Evolutionary conservation across 2,329 filamentous ascomycete species (phyloP).

Genomic region (Aspergillus phoenicis): DNA sequence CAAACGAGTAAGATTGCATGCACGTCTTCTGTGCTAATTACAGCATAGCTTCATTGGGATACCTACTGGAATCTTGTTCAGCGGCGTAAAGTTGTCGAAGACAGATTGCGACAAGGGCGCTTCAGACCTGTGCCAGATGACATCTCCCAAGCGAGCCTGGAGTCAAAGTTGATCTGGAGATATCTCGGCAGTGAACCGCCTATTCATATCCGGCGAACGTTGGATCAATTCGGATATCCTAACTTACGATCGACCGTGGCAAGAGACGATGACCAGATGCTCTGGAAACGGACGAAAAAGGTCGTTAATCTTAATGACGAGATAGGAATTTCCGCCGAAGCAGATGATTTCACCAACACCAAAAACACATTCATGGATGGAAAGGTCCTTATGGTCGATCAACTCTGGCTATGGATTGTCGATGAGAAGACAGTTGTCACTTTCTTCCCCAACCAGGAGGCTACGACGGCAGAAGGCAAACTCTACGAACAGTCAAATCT

Average conservation of each 20-base stretch:
- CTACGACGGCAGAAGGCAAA: slow-evolving; percentile 37
- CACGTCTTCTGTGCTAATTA: background rate
- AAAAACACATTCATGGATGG: slow-evolving; percentile 32
- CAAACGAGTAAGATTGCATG: fast-evolving
- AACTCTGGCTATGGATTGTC: slow-evolving; percentile 60
- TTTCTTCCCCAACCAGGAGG: slow-evolving; percentile 39
- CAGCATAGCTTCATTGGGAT: slow-evolving; percentile 61
- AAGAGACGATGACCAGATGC: slow-evolving; percentile 67
- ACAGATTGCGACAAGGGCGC: slow-evolving; percentile 57
- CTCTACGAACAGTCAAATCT: slow-evolving; percentile 58
- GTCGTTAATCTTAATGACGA: slow-evolving; percentile 45
- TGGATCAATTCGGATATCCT: slow-evolving; percentile 67
- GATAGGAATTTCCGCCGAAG: slow-evolving; percentile 46
- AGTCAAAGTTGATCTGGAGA: slow-evolving; percentile 64
- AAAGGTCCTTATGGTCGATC: slow-evolving; percentile 67
- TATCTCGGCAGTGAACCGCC: slow-evolving; percentile 64
- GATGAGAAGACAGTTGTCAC: slow-evolving; percentile 39
- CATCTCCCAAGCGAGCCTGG: slow-evolving; percentile 58
- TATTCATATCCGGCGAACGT: slow-evolving; percentile 62
- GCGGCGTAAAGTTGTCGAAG: slow-evolving; percentile 58
- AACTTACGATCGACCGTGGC: slow-evolving; percentile 62
- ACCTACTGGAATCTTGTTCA: slow-evolving; percentile 62
- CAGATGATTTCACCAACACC: slow-evolving; percentile 18
- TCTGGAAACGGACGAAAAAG: slow-evolving; percentile 65
- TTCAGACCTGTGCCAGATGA: slow-evolving; percentile 59